Evolutionary conservation across 441 rosid species (phyloP).

Genomic region (Daphne laureola): DNA sequence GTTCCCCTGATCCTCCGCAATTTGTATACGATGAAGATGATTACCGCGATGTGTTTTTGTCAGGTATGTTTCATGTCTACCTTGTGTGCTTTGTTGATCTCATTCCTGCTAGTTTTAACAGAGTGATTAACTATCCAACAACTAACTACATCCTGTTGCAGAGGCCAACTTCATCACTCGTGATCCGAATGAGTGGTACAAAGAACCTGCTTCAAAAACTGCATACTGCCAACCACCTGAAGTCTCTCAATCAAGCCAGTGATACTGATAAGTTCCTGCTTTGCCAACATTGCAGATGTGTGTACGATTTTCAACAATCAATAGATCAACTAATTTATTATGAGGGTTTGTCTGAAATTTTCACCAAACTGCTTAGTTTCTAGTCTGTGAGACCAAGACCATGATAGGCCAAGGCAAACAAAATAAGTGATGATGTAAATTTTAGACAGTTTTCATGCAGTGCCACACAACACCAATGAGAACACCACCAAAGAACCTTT

Average conservation of each 20-base stretch:
- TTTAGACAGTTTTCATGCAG: too few relatives aligned
- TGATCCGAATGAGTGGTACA: slow-evolving; percentile 72
- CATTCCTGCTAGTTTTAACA: background rate
- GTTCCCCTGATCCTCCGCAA: slow-evolving; percentile 93
- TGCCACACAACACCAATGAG: slow-evolving; percentile 19
- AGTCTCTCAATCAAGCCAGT: slow-evolving; percentile 21
- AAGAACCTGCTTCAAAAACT: slow-evolving; percentile 51
- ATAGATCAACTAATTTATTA: too few relatives aligned
- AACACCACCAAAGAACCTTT: slow-evolving; percentile 20
- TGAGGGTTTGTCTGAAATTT: background rate
- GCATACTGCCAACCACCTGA: slow-evolving; percentile 27
- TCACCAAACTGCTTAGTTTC: background rate
- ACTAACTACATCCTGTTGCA: slow-evolving; percentile 22
- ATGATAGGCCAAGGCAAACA: background rate
- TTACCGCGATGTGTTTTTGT: slow-evolving; percentile 68
- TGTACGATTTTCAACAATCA: too few relatives aligned
- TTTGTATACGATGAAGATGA: slow-evolving; percentile 78
- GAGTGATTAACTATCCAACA: too few relatives aligned
- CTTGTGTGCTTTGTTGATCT: background rate
- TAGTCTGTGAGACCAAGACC: background rate
- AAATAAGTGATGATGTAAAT: too few relatives aligned
- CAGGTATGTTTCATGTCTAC: slow-evolving; percentile 38
- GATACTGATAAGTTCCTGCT: slow-evolving; percentile 22
- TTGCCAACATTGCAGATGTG: background rate
- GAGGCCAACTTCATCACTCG: slow-evolving; percentile 83